Evolutionary conservation across 2,329 filamentous ascomycete genomes (phyloP).

Genomic region (Ustilaginoidea virens): DNA sequence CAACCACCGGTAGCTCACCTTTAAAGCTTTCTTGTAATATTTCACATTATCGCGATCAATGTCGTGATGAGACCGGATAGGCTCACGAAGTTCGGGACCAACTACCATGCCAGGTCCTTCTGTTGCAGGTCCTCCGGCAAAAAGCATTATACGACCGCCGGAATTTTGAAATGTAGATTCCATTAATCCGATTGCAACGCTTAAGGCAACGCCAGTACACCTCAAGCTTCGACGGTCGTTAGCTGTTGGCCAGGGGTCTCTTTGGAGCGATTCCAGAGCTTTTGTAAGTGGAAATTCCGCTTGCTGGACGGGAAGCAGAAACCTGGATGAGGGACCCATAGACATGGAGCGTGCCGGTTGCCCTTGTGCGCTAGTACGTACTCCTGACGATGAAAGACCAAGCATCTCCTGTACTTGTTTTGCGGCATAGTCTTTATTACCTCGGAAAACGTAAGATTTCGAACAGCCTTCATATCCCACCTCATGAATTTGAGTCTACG

Average conservation of each 20-base stretch:
- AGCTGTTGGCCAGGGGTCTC: slow-evolving; percentile 92
- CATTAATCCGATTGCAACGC: slow-evolving; percentile 80
- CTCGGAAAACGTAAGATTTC: slow-evolving; percentile 96
- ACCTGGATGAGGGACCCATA: slow-evolving; percentile 71
- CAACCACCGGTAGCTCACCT: slow-evolving; percentile 48
- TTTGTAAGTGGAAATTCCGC: slow-evolving; percentile 97
- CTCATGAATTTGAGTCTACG: slow-evolving; percentile 80
- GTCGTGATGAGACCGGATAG: slow-evolving; percentile 95
- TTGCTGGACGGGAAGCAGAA: slow-evolving; percentile 85
- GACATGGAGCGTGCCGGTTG: slow-evolving; percentile 62
- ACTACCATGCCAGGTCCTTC: slow-evolving; percentile 96
- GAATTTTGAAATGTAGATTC: slow-evolving; percentile 94
- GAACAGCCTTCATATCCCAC: slow-evolving; percentile 96
- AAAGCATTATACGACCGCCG: slow-evolving; percentile 91
- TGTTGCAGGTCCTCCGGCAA: slow-evolving; percentile 85
- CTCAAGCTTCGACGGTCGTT: slow-evolving; percentile 82
- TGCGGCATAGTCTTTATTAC: slow-evolving; percentile 93
- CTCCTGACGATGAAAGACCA: slow-evolving; percentile 55
- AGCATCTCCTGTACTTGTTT: slow-evolving; percentile 99
- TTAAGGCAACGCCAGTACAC: slow-evolving; percentile 92
- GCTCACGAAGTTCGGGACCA: slow-evolving; percentile 85
- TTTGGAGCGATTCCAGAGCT: slow-evolving; percentile 85
- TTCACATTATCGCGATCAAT: slow-evolving; percentile 99
- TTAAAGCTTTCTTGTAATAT: slow-evolving; percentile 97
- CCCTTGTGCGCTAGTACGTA: slow-evolving; percentile 60